phyloP scores from a whole-genome alignment of 768 basidiomycete species.

The Pisolithus albus region DNA sequence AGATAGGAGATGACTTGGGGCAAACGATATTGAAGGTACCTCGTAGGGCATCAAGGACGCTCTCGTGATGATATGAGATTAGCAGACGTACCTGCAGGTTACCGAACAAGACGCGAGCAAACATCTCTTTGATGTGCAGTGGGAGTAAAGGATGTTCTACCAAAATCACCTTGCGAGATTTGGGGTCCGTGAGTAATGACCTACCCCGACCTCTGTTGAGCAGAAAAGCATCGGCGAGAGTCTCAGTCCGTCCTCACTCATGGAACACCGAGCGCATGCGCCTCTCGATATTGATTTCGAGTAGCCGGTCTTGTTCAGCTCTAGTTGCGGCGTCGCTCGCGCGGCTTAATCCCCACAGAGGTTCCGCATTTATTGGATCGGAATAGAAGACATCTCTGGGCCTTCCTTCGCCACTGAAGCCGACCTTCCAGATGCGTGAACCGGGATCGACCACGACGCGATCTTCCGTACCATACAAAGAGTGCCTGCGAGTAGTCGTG shows the following conservation, averaged over 20 bases:
- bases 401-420: constrained; percentile 92
- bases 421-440: constrained; percentile 92
- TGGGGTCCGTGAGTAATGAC: constrained; percentile 89
- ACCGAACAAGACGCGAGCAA: constrained; percentile 82
- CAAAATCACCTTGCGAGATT: constrained; percentile 89
- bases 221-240: neutral
- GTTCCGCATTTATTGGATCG: constrained; percentile 32
- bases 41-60: constrained; percentile 24
- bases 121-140: constrained; percentile 77
- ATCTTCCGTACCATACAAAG: constrained; percentile 95
- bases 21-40: constrained; percentile 94
- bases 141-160: constrained; percentile 88
- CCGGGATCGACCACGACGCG: constrained; percentile 93
- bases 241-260: constrained; percentile 47
- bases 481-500: constrained; percentile 79
- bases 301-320: constrained; percentile 66
- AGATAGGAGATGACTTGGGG: constrained; percentile 79
- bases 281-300: constrained; percentile 63
- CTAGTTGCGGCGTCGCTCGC: constrained; percentile 48
- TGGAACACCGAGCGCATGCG: constrained; percentile 75
- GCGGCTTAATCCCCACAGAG: constrained; percentile 58
- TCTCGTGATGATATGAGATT: neutral
- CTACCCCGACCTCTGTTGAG: constrained; percentile 37
- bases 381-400: constrained; percentile 84
- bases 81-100: constrained; percentile 63